phyloP scores from a whole-genome alignment of 768 basidiomycete genomes.

The Leccinum uliginosum region DNA sequence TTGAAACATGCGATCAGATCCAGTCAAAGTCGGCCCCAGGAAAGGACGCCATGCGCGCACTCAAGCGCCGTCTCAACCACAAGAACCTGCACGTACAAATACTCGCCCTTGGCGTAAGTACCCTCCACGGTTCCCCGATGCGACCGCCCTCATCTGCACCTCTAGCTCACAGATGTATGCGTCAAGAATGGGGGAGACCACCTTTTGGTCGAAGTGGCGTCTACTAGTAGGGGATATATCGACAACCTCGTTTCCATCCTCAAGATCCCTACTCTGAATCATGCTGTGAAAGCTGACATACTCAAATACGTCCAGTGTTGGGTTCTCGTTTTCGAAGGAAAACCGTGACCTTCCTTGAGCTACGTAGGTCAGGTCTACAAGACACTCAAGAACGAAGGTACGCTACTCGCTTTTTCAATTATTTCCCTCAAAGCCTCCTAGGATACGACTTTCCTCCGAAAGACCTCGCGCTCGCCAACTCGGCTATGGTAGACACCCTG shows the following conservation, averaged over 20 bases:
- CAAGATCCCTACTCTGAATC: constrained; percentile 69
- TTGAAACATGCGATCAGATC: constrained; percentile 97
- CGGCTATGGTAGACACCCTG: constrained; percentile 89
- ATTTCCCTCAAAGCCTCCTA: constrained; percentile 23
- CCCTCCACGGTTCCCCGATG: background rate
- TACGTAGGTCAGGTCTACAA: constrained; percentile 83
- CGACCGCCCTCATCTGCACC: constrained; percentile 1
- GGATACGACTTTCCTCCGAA: constrained; percentile 85
- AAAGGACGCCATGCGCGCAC: constrained; percentile 81
- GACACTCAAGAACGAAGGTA: constrained; percentile 71
- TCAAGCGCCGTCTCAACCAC: constrained; percentile 85
- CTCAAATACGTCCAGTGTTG: constrained; percentile 87
- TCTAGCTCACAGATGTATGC: constrained; percentile 81
- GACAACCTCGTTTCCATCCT: constrained; percentile 90
- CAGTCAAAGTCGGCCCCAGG: constrained; percentile 84
- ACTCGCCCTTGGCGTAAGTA: constrained; percentile 75
- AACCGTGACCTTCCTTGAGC: constrained; percentile 55
- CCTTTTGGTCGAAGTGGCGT: constrained; percentile 79
- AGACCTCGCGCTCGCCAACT: constrained; percentile 61
- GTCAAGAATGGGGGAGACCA: constrained; percentile 97
- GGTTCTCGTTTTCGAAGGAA: constrained; percentile 86
- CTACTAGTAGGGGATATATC: constrained; percentile 89
- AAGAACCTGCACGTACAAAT: constrained; percentile 96
- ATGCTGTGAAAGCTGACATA: constrained; percentile 78
- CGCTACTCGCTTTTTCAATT: constrained; percentile 12